Conservation (phyloP, 305 asterid species). For the Lippia alba region DNA sequence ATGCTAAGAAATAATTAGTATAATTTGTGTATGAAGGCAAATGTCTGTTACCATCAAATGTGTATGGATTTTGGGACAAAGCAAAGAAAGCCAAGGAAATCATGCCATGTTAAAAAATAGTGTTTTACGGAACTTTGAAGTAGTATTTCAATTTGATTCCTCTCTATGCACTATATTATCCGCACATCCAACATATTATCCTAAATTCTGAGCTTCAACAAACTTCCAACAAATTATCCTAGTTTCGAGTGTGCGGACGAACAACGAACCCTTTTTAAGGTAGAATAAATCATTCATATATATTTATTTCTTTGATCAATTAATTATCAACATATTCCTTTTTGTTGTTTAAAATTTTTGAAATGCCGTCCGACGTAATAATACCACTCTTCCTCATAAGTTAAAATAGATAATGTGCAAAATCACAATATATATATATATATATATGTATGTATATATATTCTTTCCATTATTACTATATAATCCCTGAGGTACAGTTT, state of each 20-base stretch:
- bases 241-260: constrained; percentile 63
- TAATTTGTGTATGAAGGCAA: not conserved
- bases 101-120: too few species aligned
- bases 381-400: too few species aligned
- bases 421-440: too few species aligned
- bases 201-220: constrained; percentile 47
- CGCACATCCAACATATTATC: constrained; percentile 70
- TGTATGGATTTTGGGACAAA: constrained; percentile 51
- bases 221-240: constrained; percentile 66
- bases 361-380: too few species aligned
- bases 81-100: constrained; percentile 43
- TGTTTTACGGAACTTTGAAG: constrained; percentile 85
- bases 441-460: too few species aligned
- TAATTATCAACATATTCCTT: too few species aligned
- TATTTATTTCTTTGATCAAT: too few species aligned
- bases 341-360: too few species aligned
- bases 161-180: constrained; percentile 70
- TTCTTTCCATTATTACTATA: too few species aligned
- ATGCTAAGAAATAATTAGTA: too few species aligned
- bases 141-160: constrained; percentile 90
- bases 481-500: too few species aligned
- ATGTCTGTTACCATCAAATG: constrained; percentile 46
- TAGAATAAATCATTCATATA: constrained; percentile 27
- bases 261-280: constrained; percentile 77
- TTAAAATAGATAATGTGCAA: too few species aligned